Base-by-base conservation (phyloP, 352 stramenopile species). In the Pythium dissotocum region DNA sequence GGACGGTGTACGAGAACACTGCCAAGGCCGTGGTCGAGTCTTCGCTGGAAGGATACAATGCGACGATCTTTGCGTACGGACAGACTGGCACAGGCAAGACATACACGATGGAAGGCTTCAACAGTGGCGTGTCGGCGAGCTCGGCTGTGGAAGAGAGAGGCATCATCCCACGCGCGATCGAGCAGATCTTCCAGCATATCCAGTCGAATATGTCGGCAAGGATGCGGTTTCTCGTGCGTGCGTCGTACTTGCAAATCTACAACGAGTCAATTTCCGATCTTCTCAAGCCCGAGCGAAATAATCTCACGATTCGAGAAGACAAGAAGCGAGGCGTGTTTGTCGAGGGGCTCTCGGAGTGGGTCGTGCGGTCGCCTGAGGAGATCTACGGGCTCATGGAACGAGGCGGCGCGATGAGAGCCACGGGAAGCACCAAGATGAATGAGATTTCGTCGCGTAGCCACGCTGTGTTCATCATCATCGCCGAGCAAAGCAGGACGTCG, bases 131-230 rank as follows among this genome's bases (percentile, higher is more conserved):
- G 46, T 85, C 97, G 67, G 76, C 89, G 68, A 79, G 54, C 24
- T 69, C 60, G 5, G 67, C 92, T 24, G 76, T 93, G 67, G 74
- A 99, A 84, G 80, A 92, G 82, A 85, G 96, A 18, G 98, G 97
- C 28, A 99, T 99, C 76, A 99, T 99, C 73, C 97, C 97, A 5
- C 91, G 97, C 13, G 94, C 96, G 9, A 98, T 99, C 38, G 96
- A 99, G 67, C 95, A 99, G 75, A 95, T 98, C 46, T 98, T 98
- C 64, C 76, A 77, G 44, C 90, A 98, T 54, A 98, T 98, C 57
- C 86, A 97, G 69, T 78, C 76, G 3, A 89, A 97, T 69, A 83
- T 93, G 51, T 94, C 84, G 38, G 87, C 85, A 0, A 80, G 85
- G 10, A 94, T 90, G 70, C 77, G 91, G 4, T 98, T 98, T 63